Percentiles rank a stretch among this genome's conserved stretches.
These are phyloP conservation scores for Colletotrichum echinochloae DNA, from an alignment of 2,329 filamentous ascomycete species.

Conservation along the genomic window DNA sequence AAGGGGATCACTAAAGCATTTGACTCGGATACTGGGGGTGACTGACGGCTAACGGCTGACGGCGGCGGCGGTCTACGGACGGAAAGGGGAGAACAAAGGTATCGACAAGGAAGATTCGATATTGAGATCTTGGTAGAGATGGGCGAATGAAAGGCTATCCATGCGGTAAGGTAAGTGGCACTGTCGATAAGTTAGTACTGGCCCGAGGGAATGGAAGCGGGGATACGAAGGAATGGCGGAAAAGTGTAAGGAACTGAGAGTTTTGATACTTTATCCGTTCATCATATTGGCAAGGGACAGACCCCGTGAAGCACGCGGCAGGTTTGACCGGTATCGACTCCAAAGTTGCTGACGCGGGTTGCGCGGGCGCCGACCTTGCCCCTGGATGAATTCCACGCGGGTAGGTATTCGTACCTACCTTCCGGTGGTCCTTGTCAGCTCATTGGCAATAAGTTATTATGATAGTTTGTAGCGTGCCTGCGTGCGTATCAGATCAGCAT, in stretches of 20 bases:
- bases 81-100: not conserved
- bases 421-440: not conserved
- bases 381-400: not conserved
- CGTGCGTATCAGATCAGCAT: conserved; percentile 30
- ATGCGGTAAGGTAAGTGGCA: not conserved
- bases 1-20: conserved; percentile 31
- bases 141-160: not conserved
- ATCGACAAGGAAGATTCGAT: conserved; percentile 11
- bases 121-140: not conserved
- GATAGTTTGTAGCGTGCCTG: not conserved
- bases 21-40: conserved; percentile 17
- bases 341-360: not conserved
- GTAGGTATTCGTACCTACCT: conserved; percentile 5
- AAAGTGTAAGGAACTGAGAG: not conserved
- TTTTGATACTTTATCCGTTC: conserved; percentile 21
- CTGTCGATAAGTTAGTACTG: not conserved
- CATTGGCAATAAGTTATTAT: not conserved
- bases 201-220: not conserved
- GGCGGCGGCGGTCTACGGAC: not conserved
- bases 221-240: not conserved
- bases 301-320: not conserved
- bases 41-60: not conserved
- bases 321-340: not conserved
- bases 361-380: conserved; percentile 7
- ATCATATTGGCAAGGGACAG: conserved; percentile 23